Base-by-base conservation (phyloP, 139 green algal genomes). In the Chlorella sp. region DNA sequence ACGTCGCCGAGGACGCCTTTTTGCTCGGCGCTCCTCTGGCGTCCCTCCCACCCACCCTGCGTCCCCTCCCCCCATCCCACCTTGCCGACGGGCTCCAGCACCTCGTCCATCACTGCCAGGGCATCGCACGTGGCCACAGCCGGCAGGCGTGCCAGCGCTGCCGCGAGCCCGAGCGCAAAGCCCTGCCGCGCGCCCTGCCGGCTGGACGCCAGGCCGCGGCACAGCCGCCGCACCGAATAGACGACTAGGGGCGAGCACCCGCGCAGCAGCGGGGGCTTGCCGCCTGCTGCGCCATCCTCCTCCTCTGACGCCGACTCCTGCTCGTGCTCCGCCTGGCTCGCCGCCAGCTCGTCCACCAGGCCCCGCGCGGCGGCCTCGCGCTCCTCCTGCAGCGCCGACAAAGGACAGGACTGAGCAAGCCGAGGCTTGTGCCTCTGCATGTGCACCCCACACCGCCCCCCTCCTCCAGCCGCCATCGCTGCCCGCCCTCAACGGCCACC, bases 121-220 rank as follows among this genome's bases (percentile, higher is more conserved):
- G 69, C 69, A 53, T 75, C 69, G 53, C 69, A 58, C 19, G 33
- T n/a, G 15, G 29, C 53, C n/a, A 21, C 40, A 17, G 89, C 83
- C 50, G 90, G 66, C 50, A 83, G 85, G 5, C 53, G n/a, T n/a
- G n/a, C 64, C 25, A 88, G 80, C 55, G 93, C 73, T 67, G 91
- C 41, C 17, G 82, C 73, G 25, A 97, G 79, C 5, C 90, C 91
- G 29, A 93, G 82, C 5, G 90, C 85, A 86, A 93, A 96, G 70
- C 92, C 92, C 76, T 96, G 92, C 17, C 92, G 83, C 0, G 92
- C 92, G n/a, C 79, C 92, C 31, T 86, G 62, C 0, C 89, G 78
- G 33, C 84, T 75, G 11, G 89, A 95, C 0, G 59, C 84, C 29
- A 97, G 84, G 15, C 92, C 92, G 17, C 88, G 74, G 21, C 80